phyloP scores from a whole-genome alignment of 2,329 filamentous ascomycete genomes.

The Emergomyces orientalis region DNA sequence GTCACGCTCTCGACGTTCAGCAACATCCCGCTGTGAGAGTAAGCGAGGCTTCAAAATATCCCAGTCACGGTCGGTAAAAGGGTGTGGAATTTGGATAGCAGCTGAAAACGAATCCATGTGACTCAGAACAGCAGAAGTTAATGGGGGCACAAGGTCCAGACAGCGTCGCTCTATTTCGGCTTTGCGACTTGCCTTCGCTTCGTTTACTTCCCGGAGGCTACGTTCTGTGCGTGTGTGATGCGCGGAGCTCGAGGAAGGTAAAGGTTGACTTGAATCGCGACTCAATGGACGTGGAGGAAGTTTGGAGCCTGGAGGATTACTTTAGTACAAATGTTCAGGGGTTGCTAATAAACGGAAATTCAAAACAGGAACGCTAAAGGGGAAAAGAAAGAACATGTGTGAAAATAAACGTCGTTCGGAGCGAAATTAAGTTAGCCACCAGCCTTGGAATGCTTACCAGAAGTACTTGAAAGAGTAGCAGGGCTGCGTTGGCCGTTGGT shows the following conservation, averaged over 20 bases:
- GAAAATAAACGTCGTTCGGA: not conserved
- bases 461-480: conserved; percentile 8
- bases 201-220: conserved; percentile 53
- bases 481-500: conserved; percentile 6
- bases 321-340: not conserved
- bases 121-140: conserved; percentile 52
- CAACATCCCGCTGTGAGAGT: conserved; percentile 54
- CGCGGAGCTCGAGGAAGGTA: conserved; percentile 1
- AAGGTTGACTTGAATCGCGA: conserved; percentile 6
- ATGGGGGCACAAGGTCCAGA: conserved; percentile 54
- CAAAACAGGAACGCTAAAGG: not conserved
- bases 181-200: conserved; percentile 55
- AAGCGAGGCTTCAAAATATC: conserved; percentile 58
- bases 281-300: conserved; percentile 12
- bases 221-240: conserved; percentile 34
- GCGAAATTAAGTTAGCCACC: not conserved
- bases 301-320: conserved; percentile 7
- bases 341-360: not conserved
- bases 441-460: conserved; percentile 13
- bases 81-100: conserved; percentile 58
- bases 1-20: conserved; percentile 48
- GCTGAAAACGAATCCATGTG: conserved; percentile 67
- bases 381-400: not conserved
- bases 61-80: conserved; percentile 62
- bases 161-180: conserved; percentile 65